phyloP scores from a whole-genome alignment of 371 early-diverging fungal species.

The Nematocida ironsii region DNA sequence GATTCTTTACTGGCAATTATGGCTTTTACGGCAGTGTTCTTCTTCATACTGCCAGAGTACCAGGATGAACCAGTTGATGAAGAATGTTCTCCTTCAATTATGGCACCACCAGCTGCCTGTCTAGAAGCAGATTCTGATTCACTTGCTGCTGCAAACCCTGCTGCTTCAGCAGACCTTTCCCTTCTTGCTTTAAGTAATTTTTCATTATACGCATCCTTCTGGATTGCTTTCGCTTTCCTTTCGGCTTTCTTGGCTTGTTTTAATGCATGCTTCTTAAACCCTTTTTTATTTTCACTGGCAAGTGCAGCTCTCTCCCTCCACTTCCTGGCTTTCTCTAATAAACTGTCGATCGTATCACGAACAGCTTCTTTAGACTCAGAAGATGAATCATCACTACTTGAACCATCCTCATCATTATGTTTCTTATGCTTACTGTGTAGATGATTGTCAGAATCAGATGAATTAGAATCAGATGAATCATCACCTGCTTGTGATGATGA shows the following conservation, averaged over 20 bases:
- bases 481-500: not conserved
- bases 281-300: not conserved
- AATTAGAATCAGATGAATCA: not conserved
- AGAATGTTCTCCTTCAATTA: not conserved
- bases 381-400: not conserved
- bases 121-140: not conserved
- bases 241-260: conserved; percentile 16
- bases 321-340: not conserved
- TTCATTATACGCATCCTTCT: conserved; percentile 11
- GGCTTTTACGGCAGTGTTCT: conserved; percentile 17
- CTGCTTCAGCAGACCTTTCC: not conserved
- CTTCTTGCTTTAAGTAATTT: conserved; percentile 21
- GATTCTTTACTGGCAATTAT: conserved; percentile 7
- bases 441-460: not conserved
- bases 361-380: not conserved
- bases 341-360: not conserved
- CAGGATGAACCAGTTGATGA: conserved; percentile 16
- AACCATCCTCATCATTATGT: not conserved
- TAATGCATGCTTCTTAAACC: not conserved
- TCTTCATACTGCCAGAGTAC: conserved; percentile 15
- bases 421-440: not conserved
- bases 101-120: not conserved
- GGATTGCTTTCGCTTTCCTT: conserved; percentile 20
- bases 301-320: not conserved
- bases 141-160: not conserved